A percentile compares a stretch with the other conserved stretches of the same genome.
Evolutionary conservation across 352 stramenopile genomes (phyloP).

Genomic region (Globisporangium megalacanthum): DNA sequence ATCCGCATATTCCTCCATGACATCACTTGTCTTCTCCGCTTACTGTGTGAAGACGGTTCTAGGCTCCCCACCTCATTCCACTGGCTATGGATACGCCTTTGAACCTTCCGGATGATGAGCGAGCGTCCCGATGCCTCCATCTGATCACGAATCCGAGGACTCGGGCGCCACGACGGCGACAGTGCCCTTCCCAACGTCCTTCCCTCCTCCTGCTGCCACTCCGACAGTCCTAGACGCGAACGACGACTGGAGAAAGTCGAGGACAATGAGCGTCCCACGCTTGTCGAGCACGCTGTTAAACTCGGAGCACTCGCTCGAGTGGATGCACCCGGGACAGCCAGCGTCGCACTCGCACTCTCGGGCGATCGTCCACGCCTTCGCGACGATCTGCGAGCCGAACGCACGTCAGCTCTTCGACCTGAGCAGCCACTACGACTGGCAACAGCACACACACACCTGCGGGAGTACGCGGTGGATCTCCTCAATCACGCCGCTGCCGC

Average conservation of each 20-base stretch:
- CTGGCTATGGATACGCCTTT: too few relatives aligned
- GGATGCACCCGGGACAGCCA: slow-evolving; percentile 88
- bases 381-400: slow-evolving; percentile 27
- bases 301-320: slow-evolving; percentile 78
- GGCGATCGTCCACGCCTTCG: slow-evolving; percentile 61
- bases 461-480: slow-evolving; percentile 64
- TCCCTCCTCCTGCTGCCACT: background rate
- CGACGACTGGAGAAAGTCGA: slow-evolving; percentile 37
- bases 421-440: too few relatives aligned
- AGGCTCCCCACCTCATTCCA: too few relatives aligned
- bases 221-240: background rate
- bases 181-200: too few relatives aligned
- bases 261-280: slow-evolving; percentile 57
- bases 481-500: slow-evolving; percentile 81
- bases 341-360: slow-evolving; percentile 64
- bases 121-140: too few relatives aligned
- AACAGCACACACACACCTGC: slow-evolving; percentile 25
- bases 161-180: too few relatives aligned
- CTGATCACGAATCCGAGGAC: too few relatives aligned
- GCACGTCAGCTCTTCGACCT: too few relatives aligned
- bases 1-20: too few relatives aligned
- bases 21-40: too few relatives aligned
- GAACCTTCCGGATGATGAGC: too few relatives aligned
- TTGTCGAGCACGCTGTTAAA: slow-evolving; percentile 91
- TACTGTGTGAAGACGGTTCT: too few relatives aligned